Evolutionary conservation across 2,329 filamentous ascomycete species (phyloP).

Genomic region (Pestalotiopsis sp.): DNA sequence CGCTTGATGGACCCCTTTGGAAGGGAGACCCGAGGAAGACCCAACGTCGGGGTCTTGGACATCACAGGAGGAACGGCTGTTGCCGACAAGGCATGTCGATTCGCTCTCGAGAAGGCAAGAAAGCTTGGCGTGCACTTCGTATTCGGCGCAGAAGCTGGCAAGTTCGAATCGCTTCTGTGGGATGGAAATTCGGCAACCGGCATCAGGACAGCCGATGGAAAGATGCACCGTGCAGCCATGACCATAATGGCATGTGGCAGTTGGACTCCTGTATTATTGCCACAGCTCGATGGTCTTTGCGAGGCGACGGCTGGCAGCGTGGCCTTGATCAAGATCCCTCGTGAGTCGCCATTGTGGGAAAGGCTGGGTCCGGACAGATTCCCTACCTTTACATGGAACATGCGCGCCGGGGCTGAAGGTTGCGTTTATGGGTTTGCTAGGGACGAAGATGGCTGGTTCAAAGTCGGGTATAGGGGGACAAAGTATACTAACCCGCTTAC

Average conservation of each 20-base stretch:
- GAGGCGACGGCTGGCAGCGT: constrained; percentile 53
- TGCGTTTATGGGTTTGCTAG: constrained; percentile 52
- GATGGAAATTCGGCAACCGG: constrained; percentile 33
- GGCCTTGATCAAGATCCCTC: constrained; percentile 45
- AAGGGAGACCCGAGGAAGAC: constrained; percentile 27
- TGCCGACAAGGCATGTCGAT: constrained; percentile 50
- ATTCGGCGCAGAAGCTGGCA: constrained; percentile 35
- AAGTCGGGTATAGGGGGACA: constrained; percentile 52
- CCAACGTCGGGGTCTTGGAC: constrained; percentile 45
- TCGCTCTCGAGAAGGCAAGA: constrained; percentile 46
- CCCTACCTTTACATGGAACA: constrained; percentile 46
- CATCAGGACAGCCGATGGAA: constrained; percentile 40
- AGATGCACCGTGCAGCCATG: constrained; percentile 6
- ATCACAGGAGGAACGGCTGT: constrained; percentile 46
- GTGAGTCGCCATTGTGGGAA: constrained; percentile 35
- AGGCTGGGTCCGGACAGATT: constrained; percentile 46
- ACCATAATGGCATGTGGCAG: constrained; percentile 35
- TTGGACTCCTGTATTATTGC: constrained; percentile 46
- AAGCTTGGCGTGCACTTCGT: constrained; percentile 44
- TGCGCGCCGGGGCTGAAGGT: constrained; percentile 40
- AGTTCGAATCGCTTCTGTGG: constrained; percentile 28
- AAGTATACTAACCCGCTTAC: constrained; percentile 52
- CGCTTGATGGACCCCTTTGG: constrained; percentile 42
- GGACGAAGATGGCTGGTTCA: constrained; percentile 44
- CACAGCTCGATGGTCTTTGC: constrained; percentile 41